phyloP scores from a whole-genome alignment of 2,329 filamentous ascomycete genomes.

The Alternaria viburni region DNA sequence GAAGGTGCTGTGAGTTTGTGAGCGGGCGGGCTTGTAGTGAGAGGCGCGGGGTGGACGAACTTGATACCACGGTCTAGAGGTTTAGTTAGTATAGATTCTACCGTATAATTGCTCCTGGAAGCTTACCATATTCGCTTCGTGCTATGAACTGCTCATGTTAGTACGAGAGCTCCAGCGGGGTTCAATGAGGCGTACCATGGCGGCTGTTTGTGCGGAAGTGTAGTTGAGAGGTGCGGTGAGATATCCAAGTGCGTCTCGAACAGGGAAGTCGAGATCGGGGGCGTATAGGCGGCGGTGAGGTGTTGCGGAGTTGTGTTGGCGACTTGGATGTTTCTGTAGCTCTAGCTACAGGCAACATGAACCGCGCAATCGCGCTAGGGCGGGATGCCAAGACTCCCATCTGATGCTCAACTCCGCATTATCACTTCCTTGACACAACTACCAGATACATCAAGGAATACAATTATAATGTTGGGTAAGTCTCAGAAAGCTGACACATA shows the following conservation, averaged over 20 bases:
- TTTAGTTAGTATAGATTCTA: slow-evolving; percentile 26
- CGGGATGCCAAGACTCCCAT: slow-evolving; percentile 26
- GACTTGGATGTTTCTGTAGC: slow-evolving; percentile 27
- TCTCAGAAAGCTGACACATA: no score
- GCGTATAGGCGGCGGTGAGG: background rate
- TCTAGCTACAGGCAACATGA: slow-evolving; percentile 38
- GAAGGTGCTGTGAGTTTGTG: slow-evolving; percentile 76
- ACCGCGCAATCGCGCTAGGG: slow-evolving; percentile 26
- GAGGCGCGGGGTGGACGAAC: slow-evolving; percentile 59
- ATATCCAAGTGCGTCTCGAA: background rate
- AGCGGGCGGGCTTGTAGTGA: slow-evolving; percentile 20
- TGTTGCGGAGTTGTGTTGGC: slow-evolving; percentile 15
- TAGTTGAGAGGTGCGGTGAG: background rate
- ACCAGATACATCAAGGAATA: background rate
- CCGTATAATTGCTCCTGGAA: background rate
- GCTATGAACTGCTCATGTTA: slow-evolving; percentile 79
- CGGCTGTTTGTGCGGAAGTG: slow-evolving; percentile 20
- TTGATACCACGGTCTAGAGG: slow-evolving; percentile 92
- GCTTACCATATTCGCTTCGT: slow-evolving; percentile 98
- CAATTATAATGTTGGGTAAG: fast-evolving
- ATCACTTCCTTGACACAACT: background rate
- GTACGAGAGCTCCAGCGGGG: slow-evolving; percentile 41
- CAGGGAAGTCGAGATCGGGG: background rate
- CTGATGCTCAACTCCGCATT: background rate
- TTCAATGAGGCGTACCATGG: slow-evolving; percentile 39